phyloP scores from a whole-genome alignment of 805 yeast species.

The Maudiozyma serrabonitensis region DNA sequence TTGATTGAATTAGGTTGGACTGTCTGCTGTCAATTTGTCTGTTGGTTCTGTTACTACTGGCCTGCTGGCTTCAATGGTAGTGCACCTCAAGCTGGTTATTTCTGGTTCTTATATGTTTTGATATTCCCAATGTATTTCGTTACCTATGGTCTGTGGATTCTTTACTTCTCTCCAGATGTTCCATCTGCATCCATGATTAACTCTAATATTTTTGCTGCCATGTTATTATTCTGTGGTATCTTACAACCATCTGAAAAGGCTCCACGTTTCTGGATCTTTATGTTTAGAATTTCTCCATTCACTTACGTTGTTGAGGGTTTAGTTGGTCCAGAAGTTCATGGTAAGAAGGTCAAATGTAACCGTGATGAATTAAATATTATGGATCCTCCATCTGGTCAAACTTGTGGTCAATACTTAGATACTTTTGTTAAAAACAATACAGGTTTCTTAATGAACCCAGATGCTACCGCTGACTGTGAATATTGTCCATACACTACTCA shows the following conservation, averaged over 20 bases:
- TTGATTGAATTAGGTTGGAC: conserved; percentile 42
- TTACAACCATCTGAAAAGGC: conserved; percentile 35
- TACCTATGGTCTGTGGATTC: conserved; percentile 45
- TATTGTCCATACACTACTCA: conserved; percentile 53
- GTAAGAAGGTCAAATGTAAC: conserved; percentile 31
- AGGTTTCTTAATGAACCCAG: conserved; percentile 38
- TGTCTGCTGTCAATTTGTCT: conserved; percentile 33
- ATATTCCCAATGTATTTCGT: conserved; percentile 42
- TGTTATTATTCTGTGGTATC: conserved; percentile 47
- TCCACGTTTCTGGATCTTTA: conserved; percentile 42
- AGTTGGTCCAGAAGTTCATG: conserved; percentile 33
- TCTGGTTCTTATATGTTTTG: conserved; percentile 38
- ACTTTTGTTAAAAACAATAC: conserved; percentile 26
- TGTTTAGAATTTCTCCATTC: conserved; percentile 39
- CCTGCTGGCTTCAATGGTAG: conserved; percentile 35
- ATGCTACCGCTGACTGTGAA: conserved; percentile 44
- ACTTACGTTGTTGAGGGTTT: conserved; percentile 39
- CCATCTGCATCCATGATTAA: conserved; percentile 35
- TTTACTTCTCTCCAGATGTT: conserved; percentile 36
- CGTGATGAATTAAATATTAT: conserved; percentile 30
- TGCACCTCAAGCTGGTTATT: conserved; percentile 44
- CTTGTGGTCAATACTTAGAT: conserved; percentile 39
- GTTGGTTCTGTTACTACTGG: conserved; percentile 40
- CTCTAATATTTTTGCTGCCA: conserved; percentile 41
- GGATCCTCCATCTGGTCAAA: conserved; percentile 38